These are phyloP conservation scores for Phialemonium atrogriseum DNA, from an alignment of 2,329 filamentous ascomycete species.

Conservation along the genomic window DNA sequence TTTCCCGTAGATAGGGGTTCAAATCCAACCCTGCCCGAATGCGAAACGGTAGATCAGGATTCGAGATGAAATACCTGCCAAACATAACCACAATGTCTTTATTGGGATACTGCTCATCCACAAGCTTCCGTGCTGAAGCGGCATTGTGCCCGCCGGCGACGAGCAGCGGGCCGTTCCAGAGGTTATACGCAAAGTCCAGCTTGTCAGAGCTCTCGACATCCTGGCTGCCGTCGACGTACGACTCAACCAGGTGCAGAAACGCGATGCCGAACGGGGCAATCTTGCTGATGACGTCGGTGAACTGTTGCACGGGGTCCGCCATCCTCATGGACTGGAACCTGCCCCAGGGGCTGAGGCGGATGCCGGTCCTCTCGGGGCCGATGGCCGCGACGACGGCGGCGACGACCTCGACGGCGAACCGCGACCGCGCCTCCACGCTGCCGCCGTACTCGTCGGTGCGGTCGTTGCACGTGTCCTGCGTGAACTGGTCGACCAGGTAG, in stretches of 20 bases:
- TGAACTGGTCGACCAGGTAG: constrained; percentile 43
- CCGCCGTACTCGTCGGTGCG: constrained; percentile 47
- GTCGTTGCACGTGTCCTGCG: constrained; percentile 43
- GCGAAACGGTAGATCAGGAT: constrained; percentile 32
- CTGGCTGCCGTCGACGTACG: constrained; percentile 19
- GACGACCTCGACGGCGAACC: constrained; percentile 41
- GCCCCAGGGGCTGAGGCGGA: constrained; percentile 47
- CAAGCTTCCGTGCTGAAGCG: constrained; percentile 11
- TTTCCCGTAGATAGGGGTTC: constrained; percentile 22
- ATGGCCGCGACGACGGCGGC: constrained; percentile 42
- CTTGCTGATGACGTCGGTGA: constrained; percentile 40
- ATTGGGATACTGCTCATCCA: constrained; percentile 14
- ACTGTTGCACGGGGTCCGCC: constrained; percentile 48
- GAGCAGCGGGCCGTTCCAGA: constrained; percentile 16
- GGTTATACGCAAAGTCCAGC: constrained; percentile 17
- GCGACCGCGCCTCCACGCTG: constrained; percentile 43
- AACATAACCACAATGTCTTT: constrained; percentile 22
- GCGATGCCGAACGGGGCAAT: constrained; percentile 42
- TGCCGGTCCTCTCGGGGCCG: constrained; percentile 38
- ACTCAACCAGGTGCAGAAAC: constrained; percentile 49
- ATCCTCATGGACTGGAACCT: constrained; percentile 51
- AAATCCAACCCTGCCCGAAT: constrained; percentile 24
- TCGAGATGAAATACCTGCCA: constrained; percentile 30
- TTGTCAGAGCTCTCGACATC: constrained; percentile 26
- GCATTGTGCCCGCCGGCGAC: constrained; percentile 18